Conservation (phyloP, 257 asterid species). For the Scutellaria barbata region DNA sequence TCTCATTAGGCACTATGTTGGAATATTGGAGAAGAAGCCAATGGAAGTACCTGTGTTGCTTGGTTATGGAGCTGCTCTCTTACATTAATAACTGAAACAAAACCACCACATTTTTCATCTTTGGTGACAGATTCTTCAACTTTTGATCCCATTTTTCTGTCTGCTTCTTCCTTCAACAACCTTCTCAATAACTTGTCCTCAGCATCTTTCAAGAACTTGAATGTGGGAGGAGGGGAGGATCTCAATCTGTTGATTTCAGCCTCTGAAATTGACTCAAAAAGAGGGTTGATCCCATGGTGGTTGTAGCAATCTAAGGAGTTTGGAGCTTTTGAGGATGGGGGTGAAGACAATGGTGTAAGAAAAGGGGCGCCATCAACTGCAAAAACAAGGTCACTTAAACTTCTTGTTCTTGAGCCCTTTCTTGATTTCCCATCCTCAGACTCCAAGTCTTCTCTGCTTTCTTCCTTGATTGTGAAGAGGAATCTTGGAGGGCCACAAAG, state of each 20-base stretch:
- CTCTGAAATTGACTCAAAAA: constrained; percentile 70
- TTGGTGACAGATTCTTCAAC: constrained; percentile 6
- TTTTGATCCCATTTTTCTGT: constrained; percentile 41
- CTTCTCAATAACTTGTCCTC: constrained; percentile 79
- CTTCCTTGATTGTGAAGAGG: constrained; percentile 89
- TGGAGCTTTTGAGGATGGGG: constrained; percentile 57
- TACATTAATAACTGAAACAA: constrained; percentile 44
- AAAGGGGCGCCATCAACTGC: constrained; percentile 51
- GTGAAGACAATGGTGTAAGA: constrained; percentile 63
- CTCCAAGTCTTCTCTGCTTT: constrained; percentile 88
- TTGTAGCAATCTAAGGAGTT: constrained; percentile 52
- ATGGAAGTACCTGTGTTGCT: constrained; percentile 66
- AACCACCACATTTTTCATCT: constrained; percentile 48
- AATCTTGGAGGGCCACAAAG: constrained; percentile 95
- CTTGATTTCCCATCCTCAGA: constrained; percentile 78
- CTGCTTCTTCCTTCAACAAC: constrained; percentile 60
- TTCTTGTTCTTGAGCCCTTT: constrained; percentile 69
- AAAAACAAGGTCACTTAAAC: constrained; percentile 66
- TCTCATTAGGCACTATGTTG: constrained; percentile 19
- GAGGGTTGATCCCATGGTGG: constrained; percentile 75
- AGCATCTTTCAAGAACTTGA: constrained; percentile 91
- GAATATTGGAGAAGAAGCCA: constrained; percentile 63
- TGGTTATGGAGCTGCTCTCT: constrained; percentile 44
- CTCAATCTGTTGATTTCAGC: constrained; percentile 59
- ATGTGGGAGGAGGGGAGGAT: constrained; percentile 94